Percentiles rank a stretch among this genome's conserved stretches.
phyloP scores from a whole-genome alignment of 768 basidiomycete genomes.

The Leccinum variicolor region DNA sequence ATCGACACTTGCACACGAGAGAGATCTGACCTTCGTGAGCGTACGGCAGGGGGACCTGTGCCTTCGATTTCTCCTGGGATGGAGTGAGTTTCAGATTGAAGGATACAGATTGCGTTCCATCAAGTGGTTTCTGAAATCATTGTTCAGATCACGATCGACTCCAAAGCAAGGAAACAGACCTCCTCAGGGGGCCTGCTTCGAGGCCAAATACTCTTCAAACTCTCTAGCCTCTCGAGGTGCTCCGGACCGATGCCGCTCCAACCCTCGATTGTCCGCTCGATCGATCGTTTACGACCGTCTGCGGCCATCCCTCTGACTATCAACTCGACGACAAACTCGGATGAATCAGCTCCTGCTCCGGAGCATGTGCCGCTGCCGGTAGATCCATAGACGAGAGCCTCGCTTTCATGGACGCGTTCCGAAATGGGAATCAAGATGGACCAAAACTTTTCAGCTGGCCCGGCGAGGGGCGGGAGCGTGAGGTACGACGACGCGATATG shows the following conservation, averaged over 20 bases:
- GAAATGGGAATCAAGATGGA: conserved; percentile 67
- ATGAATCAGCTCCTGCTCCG: conserved; percentile 31
- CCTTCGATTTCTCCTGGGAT: conserved; percentile 75
- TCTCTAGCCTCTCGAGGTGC: conserved; percentile 48
- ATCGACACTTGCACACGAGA: background rate
- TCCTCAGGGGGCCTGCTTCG: conserved; percentile 30
- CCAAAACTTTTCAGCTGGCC: conserved; percentile 74
- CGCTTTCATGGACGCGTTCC: conserved; percentile 56
- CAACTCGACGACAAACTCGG: conserved; percentile 62
- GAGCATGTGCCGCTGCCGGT: conserved; percentile 45
- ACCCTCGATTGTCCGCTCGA: conserved; percentile 62
- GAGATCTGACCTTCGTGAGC: conserved; percentile 70
- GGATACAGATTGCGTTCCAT: conserved; percentile 67
- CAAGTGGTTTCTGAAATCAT: conserved; percentile 36
- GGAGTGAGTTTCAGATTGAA: conserved; percentile 88
- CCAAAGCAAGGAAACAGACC: conserved; percentile 11
- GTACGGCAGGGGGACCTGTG: conserved; percentile 86
- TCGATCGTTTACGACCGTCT: conserved; percentile 47
- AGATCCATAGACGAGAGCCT: conserved; percentile 56
- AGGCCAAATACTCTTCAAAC: conserved; percentile 46
- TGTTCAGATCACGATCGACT: background rate
- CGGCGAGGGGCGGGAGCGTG: conserved; percentile 63
- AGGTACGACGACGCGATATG: conserved; percentile 72
- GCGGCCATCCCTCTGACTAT: conserved; percentile 45
- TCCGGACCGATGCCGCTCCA: conserved; percentile 49